A percentile compares a stretch with the other conserved stretches of the same genome.
Conservation (phyloP, 768 basidiomycete genomes). For the Nidularia pulvinata region DNA sequence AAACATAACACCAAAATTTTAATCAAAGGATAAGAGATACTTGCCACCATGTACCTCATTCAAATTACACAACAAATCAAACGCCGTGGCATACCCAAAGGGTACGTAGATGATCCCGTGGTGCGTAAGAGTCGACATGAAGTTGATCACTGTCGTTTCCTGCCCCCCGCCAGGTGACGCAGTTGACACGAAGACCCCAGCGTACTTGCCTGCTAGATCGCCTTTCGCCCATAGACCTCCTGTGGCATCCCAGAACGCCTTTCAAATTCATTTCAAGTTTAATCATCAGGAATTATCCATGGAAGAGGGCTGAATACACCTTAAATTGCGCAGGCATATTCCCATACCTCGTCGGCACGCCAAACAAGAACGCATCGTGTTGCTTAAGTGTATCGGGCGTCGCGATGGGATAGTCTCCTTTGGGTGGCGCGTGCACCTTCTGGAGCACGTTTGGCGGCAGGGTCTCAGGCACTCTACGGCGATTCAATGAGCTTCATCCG, state of each 20-base stretch:
- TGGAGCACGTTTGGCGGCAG: constrained; percentile 55
- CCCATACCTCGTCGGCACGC: constrained; percentile 76
- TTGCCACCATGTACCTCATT: constrained; percentile 57
- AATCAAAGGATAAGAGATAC: constrained; percentile 13
- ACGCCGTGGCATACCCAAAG: constrained; percentile 58
- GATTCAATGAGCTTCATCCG: not conserved
- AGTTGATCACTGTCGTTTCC: constrained; percentile 51
- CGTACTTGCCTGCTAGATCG: constrained; percentile 72
- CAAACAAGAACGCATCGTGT: constrained; percentile 69
- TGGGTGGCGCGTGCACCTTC: constrained; percentile 61
- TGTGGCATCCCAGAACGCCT: constrained; percentile 79
- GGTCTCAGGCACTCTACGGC: constrained; percentile 60
- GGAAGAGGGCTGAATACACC: constrained; percentile 4
- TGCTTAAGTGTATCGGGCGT: constrained; percentile 41
- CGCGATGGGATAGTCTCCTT: constrained; percentile 59
- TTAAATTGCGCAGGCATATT: constrained; percentile 67
- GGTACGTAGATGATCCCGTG: constrained; percentile 78
- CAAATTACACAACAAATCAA: constrained; percentile 35
- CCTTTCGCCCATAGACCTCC: constrained; percentile 65
- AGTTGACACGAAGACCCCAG: constrained; percentile 72
- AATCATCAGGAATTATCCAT: not conserved
- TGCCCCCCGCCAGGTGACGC: constrained; percentile 81
- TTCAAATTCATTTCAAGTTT: not conserved
- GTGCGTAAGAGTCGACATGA: constrained; percentile 62
- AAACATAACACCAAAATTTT: not conserved